Base-by-base conservation (phyloP, 106 monocot species). In the Posidonia australis region DNA sequence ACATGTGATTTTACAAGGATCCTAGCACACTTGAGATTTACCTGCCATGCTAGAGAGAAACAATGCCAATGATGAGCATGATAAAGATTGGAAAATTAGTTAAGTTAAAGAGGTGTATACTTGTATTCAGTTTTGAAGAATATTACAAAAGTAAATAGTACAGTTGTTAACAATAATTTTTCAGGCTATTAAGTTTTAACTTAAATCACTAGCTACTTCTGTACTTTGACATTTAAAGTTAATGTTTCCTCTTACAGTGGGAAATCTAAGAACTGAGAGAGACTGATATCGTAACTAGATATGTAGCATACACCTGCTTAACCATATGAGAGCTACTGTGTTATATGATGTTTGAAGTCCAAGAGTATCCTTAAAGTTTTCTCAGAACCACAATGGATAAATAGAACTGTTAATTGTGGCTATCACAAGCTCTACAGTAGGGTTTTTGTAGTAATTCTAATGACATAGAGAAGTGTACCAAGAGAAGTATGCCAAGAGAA, bases 251-350 rank as follows among this genome's bases (percentile, higher is more conserved):
- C 84, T 90, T 82, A 90, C 96, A 6, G 90, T 82, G 66, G 60
- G 77, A 73, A 90, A 96, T 63, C 78, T 84, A 60, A 96, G 90
- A 74, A 80, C 82, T 41, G 80, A 80, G 17, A 96, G 78, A 29
- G 90, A 96, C 70, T 77, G 80, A 70, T 84, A 96, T 27, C 86
- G 86, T 16, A 96, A 72, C 89, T 86, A 86, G 60, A 94, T 84
- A 66, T 94, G 94, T 16, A 86, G 60, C 32, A 89, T 67, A 46
- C 94, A 83, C 14, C 78, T 25, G 59, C 70, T 61, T 16, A 90
- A 59, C 94, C 94, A 96, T 62, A 86, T 84, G 30, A 82, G 71
- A 57, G 59, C 73, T 59, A 90, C 61, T 9, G 56, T 63, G 23
- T 43, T 51, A 60, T 86, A 89, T 70, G 94, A 84, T 67, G 75